Evolutionary conservation across 345 rosid species (phyloP).

Genomic region (Punica granatum): DNA sequence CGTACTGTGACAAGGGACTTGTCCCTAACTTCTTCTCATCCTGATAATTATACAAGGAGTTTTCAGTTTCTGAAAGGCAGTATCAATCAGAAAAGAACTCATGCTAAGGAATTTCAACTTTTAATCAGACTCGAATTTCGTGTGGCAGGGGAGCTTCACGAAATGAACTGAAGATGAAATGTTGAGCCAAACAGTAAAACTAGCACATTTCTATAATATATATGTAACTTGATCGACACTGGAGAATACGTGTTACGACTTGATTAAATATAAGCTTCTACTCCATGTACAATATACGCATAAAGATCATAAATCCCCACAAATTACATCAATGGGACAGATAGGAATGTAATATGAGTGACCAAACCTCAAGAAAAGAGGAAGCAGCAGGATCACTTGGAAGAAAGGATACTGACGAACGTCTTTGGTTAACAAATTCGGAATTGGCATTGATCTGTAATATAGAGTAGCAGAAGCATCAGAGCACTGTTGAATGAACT

Average conservation of each 20-base stretch:
- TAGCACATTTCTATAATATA: not conserved
- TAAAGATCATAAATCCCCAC: not conserved
- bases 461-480: constrained; percentile 7
- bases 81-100: not conserved
- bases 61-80: constrained; percentile 2
- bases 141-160: not conserved
- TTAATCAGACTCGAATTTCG: not conserved
- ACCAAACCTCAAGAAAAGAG: constrained; percentile 49
- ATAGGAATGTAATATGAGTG: not conserved
- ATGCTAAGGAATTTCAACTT: not conserved
- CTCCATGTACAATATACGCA: not conserved
- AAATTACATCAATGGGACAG: not conserved
- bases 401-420: constrained; percentile 43
- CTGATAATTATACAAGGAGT: constrained; percentile 20
- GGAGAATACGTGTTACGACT: not conserved
- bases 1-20: constrained; percentile 69
- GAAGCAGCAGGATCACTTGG: constrained; percentile 69
- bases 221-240: not conserved
- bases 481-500: constrained; percentile 3
- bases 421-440: constrained; percentile 51
- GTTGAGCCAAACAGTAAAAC: not conserved
- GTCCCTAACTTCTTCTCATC: constrained; percentile 51
- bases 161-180: not conserved
- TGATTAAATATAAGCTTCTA: not conserved
- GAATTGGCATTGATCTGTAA: constrained; percentile 64